phyloP scores from a whole-genome alignment of 495 filamentous ascomycete species.

The Penicillium argentinense region DNA sequence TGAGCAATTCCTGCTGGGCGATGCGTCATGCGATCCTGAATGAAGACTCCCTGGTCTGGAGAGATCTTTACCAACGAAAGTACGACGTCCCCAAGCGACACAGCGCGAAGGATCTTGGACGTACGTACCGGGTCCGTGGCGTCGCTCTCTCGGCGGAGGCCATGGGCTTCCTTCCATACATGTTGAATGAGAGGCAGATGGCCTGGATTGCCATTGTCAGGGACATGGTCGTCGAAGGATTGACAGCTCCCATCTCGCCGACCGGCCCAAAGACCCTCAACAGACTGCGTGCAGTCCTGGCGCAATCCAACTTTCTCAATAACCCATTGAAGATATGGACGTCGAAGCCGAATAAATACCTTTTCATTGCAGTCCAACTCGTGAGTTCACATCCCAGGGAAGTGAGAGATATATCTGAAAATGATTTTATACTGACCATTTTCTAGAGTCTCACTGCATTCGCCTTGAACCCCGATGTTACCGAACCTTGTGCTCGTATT shows the following conservation, averaged over 20 bases:
- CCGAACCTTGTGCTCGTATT: slow-evolving; percentile 23
- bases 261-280: slow-evolving; percentile 26
- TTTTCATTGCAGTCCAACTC: slow-evolving; percentile 34
- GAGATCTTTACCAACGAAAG: no score
- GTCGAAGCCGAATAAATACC: slow-evolving; percentile 14
- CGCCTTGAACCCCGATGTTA: slow-evolving; percentile 24
- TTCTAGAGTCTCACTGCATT: slow-evolving; percentile 31
- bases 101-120: slow-evolving; percentile 23
- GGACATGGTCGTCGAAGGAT: slow-evolving; percentile 27
- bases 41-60: no score
- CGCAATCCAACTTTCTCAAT: slow-evolving; percentile 23
- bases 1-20: no score
- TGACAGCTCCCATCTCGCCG: slow-evolving; percentile 3
- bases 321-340: slow-evolving; percentile 17
- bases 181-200: slow-evolving; percentile 11
- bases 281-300: slow-evolving; percentile 17
- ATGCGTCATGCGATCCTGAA: no score
- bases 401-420: no score
- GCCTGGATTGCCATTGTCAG: slow-evolving; percentile 33
- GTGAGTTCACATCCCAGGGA: slow-evolving; percentile 22
- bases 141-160: slow-evolving; percentile 22
- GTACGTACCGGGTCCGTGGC: slow-evolving; percentile 33
- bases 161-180: slow-evolving; percentile 22
- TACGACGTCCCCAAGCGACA: slow-evolving; percentile 33
- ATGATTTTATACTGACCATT: no score